Base-by-base conservation (phyloP, 2,329 filamentous ascomycete species). In the Apiospora pterosperma region DNA sequence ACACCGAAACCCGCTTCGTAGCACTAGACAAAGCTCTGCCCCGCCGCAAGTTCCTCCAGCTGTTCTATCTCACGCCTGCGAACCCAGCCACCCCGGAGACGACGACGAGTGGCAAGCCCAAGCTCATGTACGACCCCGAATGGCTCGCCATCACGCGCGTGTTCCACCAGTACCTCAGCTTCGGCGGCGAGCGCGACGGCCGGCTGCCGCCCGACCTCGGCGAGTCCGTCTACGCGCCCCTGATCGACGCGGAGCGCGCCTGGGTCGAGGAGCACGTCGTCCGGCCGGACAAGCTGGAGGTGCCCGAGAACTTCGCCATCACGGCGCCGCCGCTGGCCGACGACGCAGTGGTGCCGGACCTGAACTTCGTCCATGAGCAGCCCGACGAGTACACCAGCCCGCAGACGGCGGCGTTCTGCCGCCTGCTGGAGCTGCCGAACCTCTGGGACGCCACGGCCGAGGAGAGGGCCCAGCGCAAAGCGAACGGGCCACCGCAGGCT, bases 81-180 rank as follows among this genome's bases (percentile, higher is more conserved):
- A 52, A 63, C 3, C 62, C 72, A 61, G 68, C 68, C 48, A 69
- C 48, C 14, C 12, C n/a, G n/a, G 8, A 16, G 23, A 8, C 10
- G 14, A 10, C 21, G 6, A 14, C 39, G 19, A 25, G 7, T n/a
- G 61, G 36, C 2, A 25, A 36, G 6, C 85, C 88, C 69, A 81
- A 80, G 12, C 82, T 97, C 0, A 81, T 88, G 59, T 98, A 99
- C 75, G 96, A 99, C 76, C 88, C 90, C 12, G 96, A 99, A 79
- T 99, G 95, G 95, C 88, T 99, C 8, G 91, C 96, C 48, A 97
- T 99, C 68, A 94, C 90, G 14, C 91, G 95, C 48, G 90, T 89
- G 8, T 96, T 98, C 73, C 87, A 91, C 44, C 71, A 81, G 3
- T 83, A 87, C 44, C 82, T 96, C 2, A 77, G 80, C 1, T 80